These are phyloP conservation scores for Picochlorum sp. DNA, from an alignment of 139 green algal genomes.

Conservation along the genomic window DNA sequence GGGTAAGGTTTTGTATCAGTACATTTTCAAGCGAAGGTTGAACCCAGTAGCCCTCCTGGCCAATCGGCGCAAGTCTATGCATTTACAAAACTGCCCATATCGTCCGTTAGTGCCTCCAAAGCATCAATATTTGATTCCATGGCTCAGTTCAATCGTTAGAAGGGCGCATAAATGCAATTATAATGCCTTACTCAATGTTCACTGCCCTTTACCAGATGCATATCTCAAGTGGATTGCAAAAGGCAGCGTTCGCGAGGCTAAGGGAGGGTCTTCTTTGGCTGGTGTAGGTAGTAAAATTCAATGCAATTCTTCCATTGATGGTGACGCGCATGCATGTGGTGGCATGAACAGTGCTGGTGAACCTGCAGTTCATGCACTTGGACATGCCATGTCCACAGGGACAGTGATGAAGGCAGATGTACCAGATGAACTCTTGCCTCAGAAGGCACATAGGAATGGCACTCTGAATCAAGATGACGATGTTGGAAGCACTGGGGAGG, in stretches of 20 bases:
- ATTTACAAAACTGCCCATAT: slow-evolving; percentile 1
- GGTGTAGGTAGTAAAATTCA: no score
- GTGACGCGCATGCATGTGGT: not conserved
- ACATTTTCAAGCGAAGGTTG: slow-evolving; percentile 29
- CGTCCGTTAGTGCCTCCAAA: slow-evolving; percentile 11
- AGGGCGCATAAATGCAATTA: slow-evolving; percentile 44
- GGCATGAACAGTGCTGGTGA: slow-evolving; percentile 16
- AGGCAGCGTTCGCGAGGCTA: not conserved
- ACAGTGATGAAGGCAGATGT: no score
- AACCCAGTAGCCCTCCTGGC: slow-evolving; percentile 12
- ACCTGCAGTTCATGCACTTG: not conserved
- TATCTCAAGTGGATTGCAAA: not conserved
- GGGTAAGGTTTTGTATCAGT: slow-evolving; percentile 25
- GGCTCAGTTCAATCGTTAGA: slow-evolving; percentile 26
- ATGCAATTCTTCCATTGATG: not conserved
- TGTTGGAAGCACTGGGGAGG: not conserved
- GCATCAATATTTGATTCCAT: slow-evolving; percentile 18
- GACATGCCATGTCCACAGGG: not conserved
- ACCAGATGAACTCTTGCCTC: no score
- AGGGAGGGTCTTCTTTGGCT: no score
- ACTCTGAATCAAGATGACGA: no score
- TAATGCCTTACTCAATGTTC: slow-evolving; percentile 44
- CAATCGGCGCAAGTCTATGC: not conserved
- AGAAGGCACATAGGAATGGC: no score
- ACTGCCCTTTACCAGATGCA: slow-evolving; percentile 61